Evolutionary conservation across 495 filamentous ascomycete genomes (phyloP), one percentile per base, ranked within the genome.

Genomic region (Annulohypoxylon maeteangense): DNA sequence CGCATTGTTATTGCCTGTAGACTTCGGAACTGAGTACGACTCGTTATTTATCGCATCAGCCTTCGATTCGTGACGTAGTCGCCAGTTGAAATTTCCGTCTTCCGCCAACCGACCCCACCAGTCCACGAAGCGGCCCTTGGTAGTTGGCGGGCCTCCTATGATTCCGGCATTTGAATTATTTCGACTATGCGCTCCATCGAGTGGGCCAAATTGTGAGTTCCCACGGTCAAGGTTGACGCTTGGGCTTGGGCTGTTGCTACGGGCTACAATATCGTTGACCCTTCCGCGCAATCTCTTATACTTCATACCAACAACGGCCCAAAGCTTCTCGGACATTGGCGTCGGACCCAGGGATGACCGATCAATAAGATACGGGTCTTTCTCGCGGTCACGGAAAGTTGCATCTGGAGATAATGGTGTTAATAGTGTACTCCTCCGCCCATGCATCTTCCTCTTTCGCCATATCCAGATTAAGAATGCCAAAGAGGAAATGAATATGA

Each of bases 151-250:
- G 14, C 67, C 60, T 14, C 25, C 74, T 16, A 31, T 45, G 57
- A 44, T 23, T 20, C 48, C 61, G 32, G 40, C 69, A 11, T 67
- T 71, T 34, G 82, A 79, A 51, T 76, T 78, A 51, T 74, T 77
- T n/a, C 79, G 80, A 57, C 81, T 83, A 68, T 81, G 80, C 40
- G 55, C 61, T 31, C 60, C 72, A 44, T 60, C 70, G 10, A 80
- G 71, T 14, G 83, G 80, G 25, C 84, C 77, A 68, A 85, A 87
- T 63, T 86, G 85, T 3, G 84, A 86, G 63, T 80, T 85, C 11
- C 84, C 83, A 38, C 81, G 75, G 74, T 86, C 79, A 31, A 85
- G 75, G 63, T 86, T 83, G 32, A 85, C 81, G 23, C 80, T 85
- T 0, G 81, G 82, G 7, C 77, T 76, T 6, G 78, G 76, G 62